A percentile compares a stretch with the other conserved stretches of the same genome.
phyloP scores from a whole-genome alignment of 2,329 filamentous ascomycete genomes.

The Paracamarosporium sp. region DNA sequence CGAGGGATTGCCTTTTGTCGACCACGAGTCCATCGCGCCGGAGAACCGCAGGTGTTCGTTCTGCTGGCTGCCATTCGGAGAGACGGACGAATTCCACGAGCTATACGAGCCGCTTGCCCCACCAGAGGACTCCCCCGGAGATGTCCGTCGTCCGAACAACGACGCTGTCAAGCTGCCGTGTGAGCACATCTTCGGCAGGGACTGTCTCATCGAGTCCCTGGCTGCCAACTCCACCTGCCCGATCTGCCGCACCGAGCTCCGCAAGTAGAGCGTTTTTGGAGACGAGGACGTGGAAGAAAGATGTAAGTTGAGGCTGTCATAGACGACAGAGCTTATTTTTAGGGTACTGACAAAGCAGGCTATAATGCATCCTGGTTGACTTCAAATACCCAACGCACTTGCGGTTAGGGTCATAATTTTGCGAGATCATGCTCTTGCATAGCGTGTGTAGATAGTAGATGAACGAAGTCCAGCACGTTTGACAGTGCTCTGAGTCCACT shows the following conservation, averaged over 20 bases:
- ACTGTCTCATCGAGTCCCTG: constrained; percentile 14
- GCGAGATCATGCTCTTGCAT: too few species aligned
- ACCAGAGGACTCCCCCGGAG: neutral
- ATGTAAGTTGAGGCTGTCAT: too few species aligned
- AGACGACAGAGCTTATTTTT: too few species aligned
- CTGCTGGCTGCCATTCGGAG: constrained; percentile 19
- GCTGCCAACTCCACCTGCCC: constrained; percentile 10
- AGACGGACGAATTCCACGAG: constrained; percentile 10
- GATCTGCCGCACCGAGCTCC: constrained; percentile 12
- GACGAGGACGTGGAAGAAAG: too few species aligned
- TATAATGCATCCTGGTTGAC: too few species aligned
- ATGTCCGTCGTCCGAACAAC: constrained; percentile 9
- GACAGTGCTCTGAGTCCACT: too few species aligned
- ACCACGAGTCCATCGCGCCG: constrained; percentile 1
- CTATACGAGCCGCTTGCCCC: neutral
- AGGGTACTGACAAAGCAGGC: too few species aligned
- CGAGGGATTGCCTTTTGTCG: neutral
- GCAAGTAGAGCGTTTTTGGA: neutral
- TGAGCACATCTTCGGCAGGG: constrained; percentile 17
- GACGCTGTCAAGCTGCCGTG: constrained; percentile 16
- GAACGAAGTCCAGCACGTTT: too few species aligned
- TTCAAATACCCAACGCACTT: too few species aligned
- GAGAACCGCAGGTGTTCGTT: constrained; percentile 12
- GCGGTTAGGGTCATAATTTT: too few species aligned
- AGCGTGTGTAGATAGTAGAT: too few species aligned